A percentile compares a stretch with the other conserved stretches of the same genome.
Conservation (phyloP, 106 monocot species). For the Dendrobium huoshanense region DNA sequence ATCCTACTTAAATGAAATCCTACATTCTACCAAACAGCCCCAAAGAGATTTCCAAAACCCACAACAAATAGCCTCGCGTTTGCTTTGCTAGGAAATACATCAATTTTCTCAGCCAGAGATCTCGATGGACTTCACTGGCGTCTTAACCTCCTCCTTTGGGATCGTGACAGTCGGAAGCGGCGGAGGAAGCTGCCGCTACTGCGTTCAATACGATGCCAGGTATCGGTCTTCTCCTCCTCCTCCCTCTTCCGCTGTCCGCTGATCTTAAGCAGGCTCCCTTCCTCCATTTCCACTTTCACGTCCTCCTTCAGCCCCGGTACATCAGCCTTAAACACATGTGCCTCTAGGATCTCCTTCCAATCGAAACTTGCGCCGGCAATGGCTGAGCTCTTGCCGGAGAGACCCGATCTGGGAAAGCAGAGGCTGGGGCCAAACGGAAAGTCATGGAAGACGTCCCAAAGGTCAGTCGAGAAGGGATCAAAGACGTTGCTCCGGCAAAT, state of each 20-base stretch:
- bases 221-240: conserved; percentile 13
- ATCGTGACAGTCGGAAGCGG: conserved; percentile 16
- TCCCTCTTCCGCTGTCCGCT: conserved; percentile 13
- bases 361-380: conserved; percentile 13
- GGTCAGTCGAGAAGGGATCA: no score
- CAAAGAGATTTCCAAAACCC: no score
- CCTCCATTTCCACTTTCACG: conserved; percentile 14
- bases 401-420: no score
- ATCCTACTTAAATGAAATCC: no score
- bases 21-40: no score
- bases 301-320: conserved; percentile 12
- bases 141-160: conserved; percentile 25
- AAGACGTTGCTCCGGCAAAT: no score
- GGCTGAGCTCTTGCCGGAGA: not conserved
- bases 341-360: conserved; percentile 24
- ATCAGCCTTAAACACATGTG: conserved; percentile 22
- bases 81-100: no score
- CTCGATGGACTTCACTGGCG: conserved; percentile 17
- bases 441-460: no score
- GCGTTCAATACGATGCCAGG: conserved; percentile 14
- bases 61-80: no score
- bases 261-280: conserved; percentile 9
- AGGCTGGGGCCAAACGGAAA: no score
- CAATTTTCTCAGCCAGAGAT: conserved; percentile 6
- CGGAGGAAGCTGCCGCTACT: conserved; percentile 16